Conservation (phyloP, 208 protist genomes). For the Wallacemonas sp. region DNA sequence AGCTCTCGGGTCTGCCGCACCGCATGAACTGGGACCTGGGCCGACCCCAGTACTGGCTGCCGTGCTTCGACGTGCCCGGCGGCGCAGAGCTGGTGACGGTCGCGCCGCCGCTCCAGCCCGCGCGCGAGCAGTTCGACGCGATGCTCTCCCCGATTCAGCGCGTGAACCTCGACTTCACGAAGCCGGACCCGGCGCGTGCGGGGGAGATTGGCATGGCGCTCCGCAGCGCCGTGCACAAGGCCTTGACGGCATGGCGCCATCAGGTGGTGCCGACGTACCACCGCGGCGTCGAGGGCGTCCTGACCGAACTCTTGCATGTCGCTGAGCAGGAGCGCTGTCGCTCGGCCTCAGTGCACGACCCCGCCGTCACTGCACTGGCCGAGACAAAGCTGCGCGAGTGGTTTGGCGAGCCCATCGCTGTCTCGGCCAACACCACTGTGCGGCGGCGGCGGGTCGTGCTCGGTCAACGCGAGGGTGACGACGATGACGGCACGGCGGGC, state of each 20-base stretch:
- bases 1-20: slow-evolving; percentile 74
- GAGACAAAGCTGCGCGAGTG: slow-evolving; percentile 56
- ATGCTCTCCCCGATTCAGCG: slow-evolving; percentile 68
- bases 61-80: slow-evolving; percentile 50
- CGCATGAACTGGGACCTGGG: slow-evolving; percentile 81
- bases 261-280: slow-evolving; percentile 56
- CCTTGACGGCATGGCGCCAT: slow-evolving; percentile 72
- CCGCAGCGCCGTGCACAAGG: slow-evolving; percentile 35
- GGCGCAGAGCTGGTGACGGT: background rate
- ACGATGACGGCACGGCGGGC: background rate
- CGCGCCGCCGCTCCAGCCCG: background rate
- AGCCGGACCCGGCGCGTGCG: slow-evolving; percentile 37
- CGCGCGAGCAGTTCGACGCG: slow-evolving; percentile 7
- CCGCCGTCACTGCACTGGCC: slow-evolving; percentile 38
- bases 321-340: slow-evolving; percentile 65
- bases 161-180: slow-evolving; percentile 48
- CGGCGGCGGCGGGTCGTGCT: background rate
- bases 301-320: slow-evolving; percentile 52
- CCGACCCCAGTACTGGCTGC: slow-evolving; percentile 60
- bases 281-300: slow-evolving; percentile 53
- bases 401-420: slow-evolving; percentile 45
- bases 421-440: background rate
- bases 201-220: slow-evolving; percentile 70
- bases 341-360: slow-evolving; percentile 43
- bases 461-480: background rate